Evolutionary conservation across 1,139 yeast genomes (phyloP).

Genomic region (Geotrichum restrictum): DNA sequence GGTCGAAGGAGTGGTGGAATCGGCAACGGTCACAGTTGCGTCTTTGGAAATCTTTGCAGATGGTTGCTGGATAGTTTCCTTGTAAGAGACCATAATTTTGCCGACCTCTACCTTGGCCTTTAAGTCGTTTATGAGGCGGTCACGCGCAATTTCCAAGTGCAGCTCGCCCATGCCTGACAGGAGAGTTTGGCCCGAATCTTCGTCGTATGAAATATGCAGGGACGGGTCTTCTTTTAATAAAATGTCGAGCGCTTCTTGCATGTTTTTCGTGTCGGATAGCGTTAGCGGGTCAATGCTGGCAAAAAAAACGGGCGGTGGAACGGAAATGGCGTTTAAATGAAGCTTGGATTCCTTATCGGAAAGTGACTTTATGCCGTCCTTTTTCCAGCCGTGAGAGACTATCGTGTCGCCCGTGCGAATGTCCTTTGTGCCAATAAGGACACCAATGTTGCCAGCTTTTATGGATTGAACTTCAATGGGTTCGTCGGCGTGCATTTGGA

Average conservation of each 20-base stretch:
- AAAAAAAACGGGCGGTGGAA: conserved; percentile 92
- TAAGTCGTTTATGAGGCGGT: conserved; percentile 71
- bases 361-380: conserved; percentile 44
- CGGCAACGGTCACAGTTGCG: conserved; percentile 11
- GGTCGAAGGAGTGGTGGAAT: conserved; percentile 21
- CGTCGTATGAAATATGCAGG: conserved; percentile 61
- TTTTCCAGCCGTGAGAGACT: conserved; percentile 51
- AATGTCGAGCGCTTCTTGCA: conserved; percentile 63
- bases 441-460: conserved; percentile 84
- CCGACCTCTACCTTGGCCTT: conserved; percentile 79
- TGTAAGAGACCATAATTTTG: conserved; percentile 80
- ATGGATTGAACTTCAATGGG: conserved; percentile 66
- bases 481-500: conserved; percentile 84
- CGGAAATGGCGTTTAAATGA: conserved; percentile 66
- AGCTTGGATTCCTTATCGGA: conserved; percentile 41
- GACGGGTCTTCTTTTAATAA: conserved; percentile 84
- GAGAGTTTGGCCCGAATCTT: conserved; percentile 82
- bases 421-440: conserved; percentile 70
- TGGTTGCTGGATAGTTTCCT: conserved; percentile 54
- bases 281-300: conserved; percentile 80
- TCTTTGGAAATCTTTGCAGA: conserved; percentile 32
- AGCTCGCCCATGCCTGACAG: conserved; percentile 95
- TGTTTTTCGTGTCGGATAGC: conserved; percentile 67
- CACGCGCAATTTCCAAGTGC: conserved; percentile 82
- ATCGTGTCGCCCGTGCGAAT: conserved; percentile 89